phyloP scores from a whole-genome alignment of 257 asterid species.

The Salvia splendens region DNA sequence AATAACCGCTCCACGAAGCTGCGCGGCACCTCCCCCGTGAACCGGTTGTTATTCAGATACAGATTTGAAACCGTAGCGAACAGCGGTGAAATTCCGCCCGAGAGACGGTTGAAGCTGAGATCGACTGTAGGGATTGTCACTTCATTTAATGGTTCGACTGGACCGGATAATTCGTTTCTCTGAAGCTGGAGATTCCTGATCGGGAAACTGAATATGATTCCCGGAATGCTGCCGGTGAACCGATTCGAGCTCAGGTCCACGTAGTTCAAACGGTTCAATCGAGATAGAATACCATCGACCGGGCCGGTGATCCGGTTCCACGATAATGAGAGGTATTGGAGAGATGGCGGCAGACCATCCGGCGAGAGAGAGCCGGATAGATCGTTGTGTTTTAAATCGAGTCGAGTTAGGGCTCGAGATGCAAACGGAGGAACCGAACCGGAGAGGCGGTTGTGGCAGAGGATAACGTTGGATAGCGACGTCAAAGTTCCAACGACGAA shows the following conservation, averaged over 20 bases:
- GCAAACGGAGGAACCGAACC: slow-evolving; percentile 66
- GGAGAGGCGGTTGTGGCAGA: slow-evolving; percentile 65
- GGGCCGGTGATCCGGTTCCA: slow-evolving; percentile 77
- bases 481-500: slow-evolving; percentile 58
- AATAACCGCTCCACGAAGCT: slow-evolving; percentile 72
- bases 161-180: slow-evolving; percentile 67
- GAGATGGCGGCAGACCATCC: slow-evolving; percentile 63
- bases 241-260: slow-evolving; percentile 77
- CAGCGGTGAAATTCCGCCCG: slow-evolving; percentile 73
- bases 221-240: slow-evolving; percentile 74
- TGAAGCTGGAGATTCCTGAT: slow-evolving; percentile 70
- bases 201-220: slow-evolving; percentile 53
- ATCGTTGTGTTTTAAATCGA: slow-evolving; percentile 73
- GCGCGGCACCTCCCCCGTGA: slow-evolving; percentile 74
- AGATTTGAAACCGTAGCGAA: slow-evolving; percentile 74
- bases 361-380: slow-evolving; percentile 68
- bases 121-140: slow-evolving; percentile 75
- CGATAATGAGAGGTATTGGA: slow-evolving; percentile 70
- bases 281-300: slow-evolving; percentile 49
- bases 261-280: slow-evolving; percentile 58
- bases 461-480: slow-evolving; percentile 63
- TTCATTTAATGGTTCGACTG: slow-evolving; percentile 52
- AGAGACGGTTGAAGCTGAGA: slow-evolving; percentile 78
- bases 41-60: slow-evolving; percentile 85
- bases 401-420: slow-evolving; percentile 63